phyloP scores from a whole-genome alignment of 1,284 basidiomycete genomes.

The Fomitopsis schrenkii region DNA sequence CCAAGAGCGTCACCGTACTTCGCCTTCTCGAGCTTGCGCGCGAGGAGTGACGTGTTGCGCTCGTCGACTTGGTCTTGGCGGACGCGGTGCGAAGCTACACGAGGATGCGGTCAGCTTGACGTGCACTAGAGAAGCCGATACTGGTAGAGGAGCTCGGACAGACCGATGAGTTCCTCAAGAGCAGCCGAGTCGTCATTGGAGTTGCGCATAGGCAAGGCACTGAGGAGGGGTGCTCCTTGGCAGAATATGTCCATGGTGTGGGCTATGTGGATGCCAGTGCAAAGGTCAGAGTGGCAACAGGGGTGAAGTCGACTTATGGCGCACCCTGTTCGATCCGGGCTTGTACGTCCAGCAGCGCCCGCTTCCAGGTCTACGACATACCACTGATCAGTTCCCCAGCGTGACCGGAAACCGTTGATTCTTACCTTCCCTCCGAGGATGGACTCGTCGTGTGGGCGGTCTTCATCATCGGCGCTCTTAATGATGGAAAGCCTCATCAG shows the following conservation, averaged over 20 bases:
- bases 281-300: too few relatives aligned
- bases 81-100: not conserved
- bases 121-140: too few relatives aligned
- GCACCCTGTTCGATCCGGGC: not conserved
- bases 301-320: not conserved
- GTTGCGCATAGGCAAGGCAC: not conserved
- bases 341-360: conserved; percentile 3
- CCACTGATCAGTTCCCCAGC: not conserved
- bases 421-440: not conserved
- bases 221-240: not conserved
- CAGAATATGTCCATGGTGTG: not conserved
- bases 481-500: conserved; percentile 13
- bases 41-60: conserved; percentile 11
- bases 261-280: not conserved
- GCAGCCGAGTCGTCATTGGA: not conserved
- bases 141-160: not conserved
- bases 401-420: not conserved
- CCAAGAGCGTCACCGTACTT: conserved; percentile 11
- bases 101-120: not conserved
- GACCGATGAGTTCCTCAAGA: not conserved
- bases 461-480: not conserved
- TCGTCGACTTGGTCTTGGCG: conserved; percentile 6
- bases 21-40: conserved; percentile 16
- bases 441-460: not conserved
- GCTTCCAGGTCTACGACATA: not conserved